phyloP scores from a whole-genome alignment of 495 filamentous ascomycete species.

The Talaromyces borbonicus region DNA sequence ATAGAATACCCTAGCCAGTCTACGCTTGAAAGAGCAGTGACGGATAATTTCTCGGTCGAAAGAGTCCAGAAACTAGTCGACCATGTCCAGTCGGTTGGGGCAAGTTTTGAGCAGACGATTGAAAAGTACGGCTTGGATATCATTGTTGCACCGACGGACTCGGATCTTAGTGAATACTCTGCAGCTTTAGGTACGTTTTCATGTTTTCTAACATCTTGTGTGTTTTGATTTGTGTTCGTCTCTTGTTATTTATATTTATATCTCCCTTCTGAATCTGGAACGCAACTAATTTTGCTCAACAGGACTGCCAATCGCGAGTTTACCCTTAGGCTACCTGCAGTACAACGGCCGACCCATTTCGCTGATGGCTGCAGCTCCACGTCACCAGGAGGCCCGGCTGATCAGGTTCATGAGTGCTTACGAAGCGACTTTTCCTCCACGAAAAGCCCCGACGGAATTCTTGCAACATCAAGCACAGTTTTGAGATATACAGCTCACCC shows the following conservation, averaged over 20 bases:
- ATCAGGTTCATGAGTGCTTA: conserved; percentile 21
- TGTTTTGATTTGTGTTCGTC: background rate
- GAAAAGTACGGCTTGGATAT: background rate
- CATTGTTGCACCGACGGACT: background rate
- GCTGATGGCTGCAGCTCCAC: conserved; percentile 11
- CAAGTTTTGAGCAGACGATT: background rate
- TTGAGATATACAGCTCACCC: too few relatives aligned
- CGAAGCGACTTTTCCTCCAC: conserved; percentile 13
- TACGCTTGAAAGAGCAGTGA: background rate
- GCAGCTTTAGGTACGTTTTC: conserved; percentile 7
- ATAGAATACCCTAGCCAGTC: background rate
- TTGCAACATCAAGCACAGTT: background rate
- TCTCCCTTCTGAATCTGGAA: too few relatives aligned
- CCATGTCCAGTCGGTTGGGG: background rate
- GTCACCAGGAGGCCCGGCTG: conserved; percentile 13
- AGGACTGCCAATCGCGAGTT: conserved; percentile 13
- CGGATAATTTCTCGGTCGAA: background rate
- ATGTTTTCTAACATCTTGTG: background rate
- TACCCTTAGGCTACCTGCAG: conserved; percentile 18
- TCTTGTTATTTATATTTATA: too few relatives aligned
- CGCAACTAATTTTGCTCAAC: background rate
- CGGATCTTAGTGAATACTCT: background rate
- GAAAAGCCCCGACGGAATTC: background rate
- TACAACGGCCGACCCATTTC: conserved; percentile 19
- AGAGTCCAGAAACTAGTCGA: background rate